These are phyloP conservation scores for Wickerhamomyces queroliae DNA, from an alignment of 805 yeast species.

Conservation along the genomic window DNA sequence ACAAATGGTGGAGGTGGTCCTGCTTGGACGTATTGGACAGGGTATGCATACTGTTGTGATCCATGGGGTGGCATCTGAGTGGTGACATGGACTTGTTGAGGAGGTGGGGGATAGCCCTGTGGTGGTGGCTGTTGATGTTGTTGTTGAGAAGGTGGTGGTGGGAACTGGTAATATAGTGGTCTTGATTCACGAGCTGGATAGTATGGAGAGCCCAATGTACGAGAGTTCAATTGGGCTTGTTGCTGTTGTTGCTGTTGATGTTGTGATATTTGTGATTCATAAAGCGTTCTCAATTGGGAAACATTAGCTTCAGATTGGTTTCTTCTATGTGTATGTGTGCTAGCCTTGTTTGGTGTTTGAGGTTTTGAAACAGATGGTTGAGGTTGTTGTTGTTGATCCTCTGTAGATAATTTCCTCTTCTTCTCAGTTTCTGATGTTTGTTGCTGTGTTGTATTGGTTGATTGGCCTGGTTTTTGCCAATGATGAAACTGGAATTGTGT, in stretches of 20 bases:
- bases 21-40: not conserved
- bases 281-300: slow-evolving; percentile 18
- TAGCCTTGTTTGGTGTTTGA: slow-evolving; percentile 1
- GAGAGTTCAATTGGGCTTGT: slow-evolving; percentile 3
- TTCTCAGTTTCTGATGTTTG: not conserved
- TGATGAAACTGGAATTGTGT: slow-evolving; percentile 25
- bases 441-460: slow-evolving; percentile 1
- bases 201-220: slow-evolving; percentile 2
- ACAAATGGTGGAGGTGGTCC: not conserved
- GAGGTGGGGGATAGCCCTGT: not conserved
- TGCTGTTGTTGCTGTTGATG: slow-evolving; percentile 6
- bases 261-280: slow-evolving; percentile 10
- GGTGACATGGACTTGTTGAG: not conserved
- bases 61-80: not conserved
- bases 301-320: slow-evolving; percentile 25
- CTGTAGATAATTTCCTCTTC: not conserved
- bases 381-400: slow-evolving; percentile 3
- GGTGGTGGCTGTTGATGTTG: slow-evolving; percentile 1
- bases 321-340: slow-evolving; percentile 15
- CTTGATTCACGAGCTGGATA: slow-evolving; percentile 1
- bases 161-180: slow-evolving; percentile 5
- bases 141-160: slow-evolving; percentile 4
- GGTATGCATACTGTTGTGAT: not conserved
- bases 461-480: slow-evolving; percentile 22
- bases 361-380: slow-evolving; percentile 1